phyloP scores from a whole-genome alignment of 2,329 filamentous ascomycete species.

The Fusarium dimerum region DNA sequence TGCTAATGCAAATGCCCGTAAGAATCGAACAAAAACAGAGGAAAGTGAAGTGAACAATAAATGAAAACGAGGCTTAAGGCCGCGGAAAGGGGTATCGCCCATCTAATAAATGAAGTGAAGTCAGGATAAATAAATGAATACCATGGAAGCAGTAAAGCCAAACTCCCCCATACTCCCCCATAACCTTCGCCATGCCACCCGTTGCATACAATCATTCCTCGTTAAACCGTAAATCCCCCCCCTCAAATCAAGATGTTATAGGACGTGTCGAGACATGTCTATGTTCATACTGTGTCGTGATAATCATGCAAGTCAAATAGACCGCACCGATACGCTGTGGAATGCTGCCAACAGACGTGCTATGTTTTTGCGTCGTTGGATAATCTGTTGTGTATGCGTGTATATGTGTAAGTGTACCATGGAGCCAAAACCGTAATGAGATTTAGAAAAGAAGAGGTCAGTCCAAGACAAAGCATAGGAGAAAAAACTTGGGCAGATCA shows the following conservation, averaged over 20 bases:
- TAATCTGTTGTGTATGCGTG: neutral
- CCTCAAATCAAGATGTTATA: conserved; percentile 12
- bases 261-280: conserved; percentile 18
- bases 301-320: neutral
- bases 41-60: conserved; percentile 5
- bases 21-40: conserved; percentile 5
- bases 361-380: neutral
- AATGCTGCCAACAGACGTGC: neutral
- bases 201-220: conserved; percentile 31
- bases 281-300: conserved; percentile 10
- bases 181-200: conserved; percentile 15
- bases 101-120: conserved; percentile 39
- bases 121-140: conserved; percentile 17
- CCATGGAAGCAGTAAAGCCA: conserved; percentile 4
- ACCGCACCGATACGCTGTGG: neutral
- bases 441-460: neutral
- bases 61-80: conserved; percentile 18
- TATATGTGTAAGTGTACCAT: neutral
- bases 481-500: conserved; percentile 11
- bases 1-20: no score
- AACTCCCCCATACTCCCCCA: conserved; percentile 20
- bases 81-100: conserved; percentile 41
- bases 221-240: conserved; percentile 18
- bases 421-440: neutral
- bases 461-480: neutral